These are phyloP conservation scores for Fraxinus quadrangulata DNA, from an alignment of 257 asterid genomes.

Conservation along the genomic window DNA sequence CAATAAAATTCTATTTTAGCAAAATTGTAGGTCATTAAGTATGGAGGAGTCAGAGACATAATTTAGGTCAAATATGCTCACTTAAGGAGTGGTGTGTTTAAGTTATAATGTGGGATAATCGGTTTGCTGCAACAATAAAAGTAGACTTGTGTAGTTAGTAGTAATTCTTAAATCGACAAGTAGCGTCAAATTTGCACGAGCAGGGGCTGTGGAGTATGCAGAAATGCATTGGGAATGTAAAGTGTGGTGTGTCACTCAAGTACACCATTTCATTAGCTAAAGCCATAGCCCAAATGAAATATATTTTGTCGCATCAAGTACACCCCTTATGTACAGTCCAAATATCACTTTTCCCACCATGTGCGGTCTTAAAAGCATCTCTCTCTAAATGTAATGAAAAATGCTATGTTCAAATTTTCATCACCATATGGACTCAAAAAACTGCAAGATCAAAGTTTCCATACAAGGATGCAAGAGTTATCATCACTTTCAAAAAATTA, in stretches of 20 bases:
- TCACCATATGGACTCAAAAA: neutral
- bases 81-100: neutral
- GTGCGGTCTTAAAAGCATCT: neutral
- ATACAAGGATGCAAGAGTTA: constrained; percentile 6
- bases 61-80: neutral
- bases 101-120: neutral
- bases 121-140: neutral
- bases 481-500: constrained; percentile 15
- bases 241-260: neutral
- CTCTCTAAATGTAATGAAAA: neutral
- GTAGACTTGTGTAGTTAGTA: neutral
- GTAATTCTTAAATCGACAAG: neutral
- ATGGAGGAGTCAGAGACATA: too few species aligned
- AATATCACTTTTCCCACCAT: neutral
- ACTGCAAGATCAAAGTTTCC: neutral
- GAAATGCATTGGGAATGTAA: neutral
- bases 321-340: neutral
- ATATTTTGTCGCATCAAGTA: neutral
- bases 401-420: too few species aligned
- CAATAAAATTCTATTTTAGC: neutral
- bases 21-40: neutral
- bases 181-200: neutral
- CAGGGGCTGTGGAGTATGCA: neutral
- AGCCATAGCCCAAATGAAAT: neutral
- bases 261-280: neutral